phyloP scores from a whole-genome alignment of 2,329 filamentous ascomycete species.

The Trichophyton mentagrophytes region DNA sequence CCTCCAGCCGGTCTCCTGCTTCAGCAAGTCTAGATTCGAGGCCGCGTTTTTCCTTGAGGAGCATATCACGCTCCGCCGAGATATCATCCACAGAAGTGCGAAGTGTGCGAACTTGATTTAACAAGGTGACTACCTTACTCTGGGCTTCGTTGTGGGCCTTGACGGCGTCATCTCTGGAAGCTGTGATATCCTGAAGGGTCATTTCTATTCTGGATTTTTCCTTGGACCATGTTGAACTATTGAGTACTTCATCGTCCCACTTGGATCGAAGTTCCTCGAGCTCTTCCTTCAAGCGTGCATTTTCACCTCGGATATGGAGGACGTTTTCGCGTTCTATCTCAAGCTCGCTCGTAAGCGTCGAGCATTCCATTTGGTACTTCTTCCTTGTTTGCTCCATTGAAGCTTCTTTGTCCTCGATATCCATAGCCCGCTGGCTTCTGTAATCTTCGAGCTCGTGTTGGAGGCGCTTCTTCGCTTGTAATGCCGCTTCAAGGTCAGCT shows the following conservation, averaged over 20 bases:
- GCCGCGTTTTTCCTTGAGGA: constrained; percentile 79
- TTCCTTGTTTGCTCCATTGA: constrained; percentile 94
- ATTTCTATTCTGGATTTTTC: constrained; percentile 88
- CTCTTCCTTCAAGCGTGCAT: constrained; percentile 80
- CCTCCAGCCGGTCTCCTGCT: constrained; percentile 76
- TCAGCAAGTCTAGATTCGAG: constrained; percentile 76
- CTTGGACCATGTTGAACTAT: constrained; percentile 96
- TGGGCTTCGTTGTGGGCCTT: constrained; percentile 91
- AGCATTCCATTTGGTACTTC: constrained; percentile 92
- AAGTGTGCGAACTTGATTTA: constrained; percentile 78
- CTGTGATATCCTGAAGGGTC: constrained; percentile 73
- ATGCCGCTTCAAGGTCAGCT: constrained; percentile 71
- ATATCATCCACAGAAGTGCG: constrained; percentile 77
- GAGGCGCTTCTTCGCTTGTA: constrained; percentile 83
- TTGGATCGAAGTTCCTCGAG: constrained; percentile 88
- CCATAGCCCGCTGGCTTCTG: constrained; percentile 83
- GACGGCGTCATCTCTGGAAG: constrained; percentile 86
- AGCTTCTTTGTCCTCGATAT: constrained; percentile 91
- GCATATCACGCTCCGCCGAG: constrained; percentile 67
- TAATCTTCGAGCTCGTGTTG: constrained; percentile 98
- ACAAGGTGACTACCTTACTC: constrained; percentile 74
- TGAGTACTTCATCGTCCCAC: constrained; percentile 96
- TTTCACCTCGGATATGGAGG: constrained; percentile 72
- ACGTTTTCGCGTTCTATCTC: constrained; percentile 86
- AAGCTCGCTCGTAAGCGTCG: constrained; percentile 77